Evolutionary conservation across 2,329 filamentous ascomycete species (phyloP).

Genomic region (Cordyceps fumosorosea): DNA sequence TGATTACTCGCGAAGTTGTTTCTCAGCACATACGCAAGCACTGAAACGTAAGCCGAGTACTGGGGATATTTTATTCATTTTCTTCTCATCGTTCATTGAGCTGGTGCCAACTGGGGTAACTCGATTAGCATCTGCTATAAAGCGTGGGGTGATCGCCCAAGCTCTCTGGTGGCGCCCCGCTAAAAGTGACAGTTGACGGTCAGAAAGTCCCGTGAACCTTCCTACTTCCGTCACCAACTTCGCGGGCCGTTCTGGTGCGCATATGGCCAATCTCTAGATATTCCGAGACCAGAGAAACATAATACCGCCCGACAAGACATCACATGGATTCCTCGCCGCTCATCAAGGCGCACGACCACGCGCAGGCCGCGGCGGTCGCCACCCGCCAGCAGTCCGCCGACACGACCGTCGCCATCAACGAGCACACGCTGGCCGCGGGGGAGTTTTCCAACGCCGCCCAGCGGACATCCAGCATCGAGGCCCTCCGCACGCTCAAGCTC

Average conservation of each 20-base stretch:
- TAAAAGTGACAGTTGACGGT: background rate
- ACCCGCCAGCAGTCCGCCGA: slow-evolving; percentile 69
- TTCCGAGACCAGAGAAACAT: background rate
- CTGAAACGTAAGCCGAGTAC: too few species aligned
- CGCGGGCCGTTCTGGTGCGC: slow-evolving; percentile 9
- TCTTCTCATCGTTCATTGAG: too few species aligned
- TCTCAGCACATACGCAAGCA: background rate
- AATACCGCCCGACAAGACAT: background rate
- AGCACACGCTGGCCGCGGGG: slow-evolving; percentile 80
- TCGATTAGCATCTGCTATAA: background rate
- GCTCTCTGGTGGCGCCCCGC: background rate
- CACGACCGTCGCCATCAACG: slow-evolving; percentile 74
- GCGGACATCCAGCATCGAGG: slow-evolving; percentile 61
- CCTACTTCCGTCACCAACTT: background rate
- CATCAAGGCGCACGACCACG: slow-evolving; percentile 76
- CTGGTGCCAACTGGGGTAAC: background rate
- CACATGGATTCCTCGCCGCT: slow-evolving; percentile 33
- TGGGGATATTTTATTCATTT: too few species aligned
- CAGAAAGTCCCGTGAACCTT: background rate
- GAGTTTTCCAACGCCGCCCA: slow-evolving; percentile 83
- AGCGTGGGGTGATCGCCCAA: slow-evolving; percentile 3
- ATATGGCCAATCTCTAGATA: background rate
- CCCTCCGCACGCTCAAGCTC: slow-evolving; percentile 73
- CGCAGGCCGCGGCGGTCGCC: slow-evolving; percentile 73
- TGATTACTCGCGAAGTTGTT: background rate